Base-by-base conservation (phyloP, 2,329 filamentous ascomycete species). In the Fusarium sp. region DNA sequence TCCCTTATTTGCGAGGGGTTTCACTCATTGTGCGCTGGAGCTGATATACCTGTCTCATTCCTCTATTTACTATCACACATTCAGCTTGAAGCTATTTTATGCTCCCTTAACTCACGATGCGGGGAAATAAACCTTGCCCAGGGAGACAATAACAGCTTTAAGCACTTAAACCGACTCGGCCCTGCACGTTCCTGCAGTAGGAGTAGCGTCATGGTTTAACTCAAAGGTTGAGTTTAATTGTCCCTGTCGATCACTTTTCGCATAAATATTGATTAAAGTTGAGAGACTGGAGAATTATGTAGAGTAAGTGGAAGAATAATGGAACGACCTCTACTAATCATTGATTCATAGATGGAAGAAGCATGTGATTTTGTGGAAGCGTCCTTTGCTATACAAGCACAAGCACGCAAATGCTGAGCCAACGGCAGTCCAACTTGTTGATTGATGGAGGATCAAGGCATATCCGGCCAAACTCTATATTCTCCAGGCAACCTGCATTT, bases 161-260 rank as follows among this genome's bases (percentile, higher is more conserved):
- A 41, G 39, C 33, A n/a, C 49, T 58, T 52, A 56, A n/a, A 38
- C 17, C 31, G 35, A 59, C 38, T 36, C 49, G 38, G 39, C 41
- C 36, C 22, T 56, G 33, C 24, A 45, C 39, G 60, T 64, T 42
- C 49, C 68, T 75, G 63, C 52, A 72, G 72, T 65, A 75, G 56
- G 47, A 58, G 49, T 73, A 75, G 72, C 72, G 68, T 75, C 69
- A 73, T 66, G 60, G 17, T 38, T 48, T 66, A 74, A 74, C 72
- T 72, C 33, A 69, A 69, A 56, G 31, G 56, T 24, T 59, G 45
- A 69, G 69, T 58, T 59, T 66, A 69, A 61, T 57, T 68, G 66
- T 68, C 48, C 63, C 58, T 54, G 47, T 31, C 54, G 63, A 63
- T 69, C 69, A 26, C 39, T 20, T 42, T 45, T 35, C 18, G 24